phyloP scores from a whole-genome alignment of 2,329 filamentous ascomycete genomes.

The Colletotrichum shisoi region DNA sequence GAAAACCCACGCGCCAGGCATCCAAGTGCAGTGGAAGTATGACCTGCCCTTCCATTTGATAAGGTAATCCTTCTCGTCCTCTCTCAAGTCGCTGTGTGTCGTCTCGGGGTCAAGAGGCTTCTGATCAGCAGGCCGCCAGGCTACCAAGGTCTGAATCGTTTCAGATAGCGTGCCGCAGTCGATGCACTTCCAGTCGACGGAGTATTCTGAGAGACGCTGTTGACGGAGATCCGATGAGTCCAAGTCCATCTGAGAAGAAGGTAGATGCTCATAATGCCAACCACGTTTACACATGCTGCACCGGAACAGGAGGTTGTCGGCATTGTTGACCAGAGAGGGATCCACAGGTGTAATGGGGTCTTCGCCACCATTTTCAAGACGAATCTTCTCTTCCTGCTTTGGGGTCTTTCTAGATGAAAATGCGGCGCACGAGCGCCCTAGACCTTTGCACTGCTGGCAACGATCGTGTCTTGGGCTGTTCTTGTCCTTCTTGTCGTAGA shows the following conservation, averaged over 20 bases:
- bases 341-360: slow-evolving; percentile 77
- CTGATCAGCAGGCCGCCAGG: slow-evolving; percentile 79
- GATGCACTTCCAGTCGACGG: slow-evolving; percentile 77
- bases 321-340: slow-evolving; percentile 73
- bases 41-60: slow-evolving; percentile 86
- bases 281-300: slow-evolving; percentile 78
- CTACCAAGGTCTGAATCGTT: slow-evolving; percentile 81
- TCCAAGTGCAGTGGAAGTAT: slow-evolving; percentile 85
- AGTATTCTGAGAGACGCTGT: slow-evolving; percentile 76
- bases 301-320: slow-evolving; percentile 80
- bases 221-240: slow-evolving; percentile 56
- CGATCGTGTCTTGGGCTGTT: slow-evolving; percentile 73
- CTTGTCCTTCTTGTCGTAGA: slow-evolving; percentile 71
- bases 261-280: slow-evolving; percentile 84
- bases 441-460: slow-evolving; percentile 73
- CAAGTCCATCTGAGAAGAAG: slow-evolving; percentile 33
- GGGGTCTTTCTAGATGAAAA: slow-evolving; percentile 77
- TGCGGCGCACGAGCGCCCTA: slow-evolving; percentile 74
- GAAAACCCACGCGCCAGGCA: slow-evolving; percentile 87
- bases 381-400: slow-evolving; percentile 82
- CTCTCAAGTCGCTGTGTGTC: slow-evolving; percentile 61
- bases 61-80: slow-evolving; percentile 86
- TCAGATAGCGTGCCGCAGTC: slow-evolving; percentile 72
- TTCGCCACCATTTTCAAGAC: slow-evolving; percentile 77
- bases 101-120: slow-evolving; percentile 60